Conservation (phyloP, 2,329 filamentous ascomycete genomes). For the Neonectria faginata region DNA sequence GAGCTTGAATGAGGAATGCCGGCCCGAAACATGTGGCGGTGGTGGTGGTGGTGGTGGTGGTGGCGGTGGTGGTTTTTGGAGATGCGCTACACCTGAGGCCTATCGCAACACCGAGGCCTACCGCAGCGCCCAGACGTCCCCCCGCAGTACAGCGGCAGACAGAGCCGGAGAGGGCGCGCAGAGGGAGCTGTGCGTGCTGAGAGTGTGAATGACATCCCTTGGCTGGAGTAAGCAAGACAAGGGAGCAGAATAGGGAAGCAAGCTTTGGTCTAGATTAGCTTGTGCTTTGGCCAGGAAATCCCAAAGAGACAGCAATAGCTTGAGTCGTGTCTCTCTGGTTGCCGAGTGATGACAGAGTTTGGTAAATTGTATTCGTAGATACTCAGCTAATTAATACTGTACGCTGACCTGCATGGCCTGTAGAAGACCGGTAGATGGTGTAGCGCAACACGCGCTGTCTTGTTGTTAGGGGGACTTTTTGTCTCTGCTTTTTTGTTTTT, state of each 20-base stretch:
- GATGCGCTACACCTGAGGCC: constrained; percentile 18
- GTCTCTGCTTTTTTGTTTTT: not conserved
- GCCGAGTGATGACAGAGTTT: not conserved
- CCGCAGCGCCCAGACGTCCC: not conserved
- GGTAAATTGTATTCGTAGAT: not conserved
- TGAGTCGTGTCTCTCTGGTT: not conserved
- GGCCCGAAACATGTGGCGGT: constrained; percentile 7
- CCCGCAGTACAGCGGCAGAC: not conserved
- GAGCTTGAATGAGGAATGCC: not conserved
- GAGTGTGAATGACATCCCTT: not conserved
- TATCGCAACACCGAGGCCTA: constrained; percentile 16
- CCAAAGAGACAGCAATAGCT: not conserved
- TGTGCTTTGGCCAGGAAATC: not conserved
- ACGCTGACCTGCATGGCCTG: no score
- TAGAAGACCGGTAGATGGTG: not conserved
- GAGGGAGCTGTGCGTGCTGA: not conserved
- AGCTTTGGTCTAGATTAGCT: not conserved
- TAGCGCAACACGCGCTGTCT: not conserved
- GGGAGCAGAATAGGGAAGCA: no score
- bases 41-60: not conserved
- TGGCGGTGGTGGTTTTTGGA: constrained; percentile 8
- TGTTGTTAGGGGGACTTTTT: not conserved
- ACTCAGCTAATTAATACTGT: no score
- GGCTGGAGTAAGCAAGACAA: not conserved
- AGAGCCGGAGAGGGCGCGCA: no score